phyloP scores from a whole-genome alignment of 768 basidiomycete genomes.

The Coprinopsis strossmayeri region DNA sequence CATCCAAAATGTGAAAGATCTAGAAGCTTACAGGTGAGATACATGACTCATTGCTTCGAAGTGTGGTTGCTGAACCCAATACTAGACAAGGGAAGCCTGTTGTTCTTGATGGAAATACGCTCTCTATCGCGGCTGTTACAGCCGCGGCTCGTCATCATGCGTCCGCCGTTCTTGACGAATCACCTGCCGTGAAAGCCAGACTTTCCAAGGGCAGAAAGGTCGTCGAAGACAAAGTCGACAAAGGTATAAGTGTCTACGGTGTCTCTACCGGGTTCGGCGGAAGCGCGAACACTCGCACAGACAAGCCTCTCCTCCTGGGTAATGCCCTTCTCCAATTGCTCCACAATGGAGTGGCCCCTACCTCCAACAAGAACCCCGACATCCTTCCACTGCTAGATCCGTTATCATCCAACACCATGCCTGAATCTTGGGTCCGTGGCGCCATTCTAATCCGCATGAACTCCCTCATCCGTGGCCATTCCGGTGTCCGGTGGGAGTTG shows the following conservation, averaged over 20 bases:
- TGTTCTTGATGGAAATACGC: conserved; percentile 58
- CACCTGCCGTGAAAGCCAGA: conserved; percentile 39
- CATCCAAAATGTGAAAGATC: conserved; percentile 51
- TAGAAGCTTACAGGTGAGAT: conserved; percentile 56
- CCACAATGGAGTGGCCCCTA: conserved; percentile 67
- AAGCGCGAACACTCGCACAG: conserved; percentile 81
- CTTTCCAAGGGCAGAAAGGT: conserved; percentile 59
- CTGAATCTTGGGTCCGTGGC: conserved; percentile 82
- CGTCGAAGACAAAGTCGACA: conserved; percentile 60
- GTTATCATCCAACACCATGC: conserved; percentile 64
- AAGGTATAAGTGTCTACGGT: conserved; percentile 72
- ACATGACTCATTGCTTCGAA: conserved; percentile 5
- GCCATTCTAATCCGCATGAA: conserved; percentile 86
- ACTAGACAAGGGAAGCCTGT: conserved; percentile 57
- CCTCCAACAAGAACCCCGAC: conserved; percentile 39
- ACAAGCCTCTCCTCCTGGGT: conserved; percentile 65
- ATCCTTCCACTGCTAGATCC: conserved; percentile 70
- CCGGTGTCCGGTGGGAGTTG: conserved; percentile 76
- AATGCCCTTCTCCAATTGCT: conserved; percentile 84
- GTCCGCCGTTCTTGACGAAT: conserved; percentile 42
- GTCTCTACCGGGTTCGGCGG: conserved; percentile 83
- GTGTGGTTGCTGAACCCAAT: conserved; percentile 1
- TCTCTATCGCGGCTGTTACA: conserved; percentile 74
- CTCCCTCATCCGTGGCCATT: conserved; percentile 83
- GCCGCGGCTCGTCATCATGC: conserved; percentile 64